phyloP scores from a whole-genome alignment of 192 early-diverging fungal species.

The Dimargaris cristalligena region DNA sequence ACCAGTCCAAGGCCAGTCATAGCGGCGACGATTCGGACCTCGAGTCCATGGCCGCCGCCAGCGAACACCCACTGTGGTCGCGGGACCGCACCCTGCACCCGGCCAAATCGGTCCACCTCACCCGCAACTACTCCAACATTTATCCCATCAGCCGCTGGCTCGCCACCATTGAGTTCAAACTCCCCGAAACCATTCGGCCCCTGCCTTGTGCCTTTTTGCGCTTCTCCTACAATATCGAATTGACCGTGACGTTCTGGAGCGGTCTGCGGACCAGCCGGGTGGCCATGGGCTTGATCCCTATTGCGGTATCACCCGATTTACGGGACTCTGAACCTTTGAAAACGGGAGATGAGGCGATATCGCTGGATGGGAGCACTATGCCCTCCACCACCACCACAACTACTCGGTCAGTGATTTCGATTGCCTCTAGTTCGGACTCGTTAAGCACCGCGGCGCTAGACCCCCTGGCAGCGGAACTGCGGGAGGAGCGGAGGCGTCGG shows the following conservation, averaged over 20 bases:
- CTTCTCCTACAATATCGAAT: background rate
- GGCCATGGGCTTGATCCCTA: background rate
- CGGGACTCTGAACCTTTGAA: background rate
- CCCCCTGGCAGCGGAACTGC: too few species aligned
- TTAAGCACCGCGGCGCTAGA: too few species aligned
- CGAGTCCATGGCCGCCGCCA: background rate
- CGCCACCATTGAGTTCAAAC: background rate
- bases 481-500: background rate
- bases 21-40: constrained; percentile 5
- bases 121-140: background rate
- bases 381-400: too few species aligned
- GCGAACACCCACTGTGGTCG: background rate
- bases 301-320: background rate
- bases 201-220: background rate
- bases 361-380: background rate
- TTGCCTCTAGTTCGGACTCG: background rate
- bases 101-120: background rate
- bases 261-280: constrained; percentile 5
- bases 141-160: background rate
- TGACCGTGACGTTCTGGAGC: constrained; percentile 2
- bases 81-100: background rate
- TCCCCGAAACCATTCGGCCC: background rate
- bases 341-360: background rate
- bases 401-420: background rate
- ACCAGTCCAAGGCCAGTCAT: background rate